phyloP scores from a whole-genome alignment of 805 yeast species.

The Candida corydali region DNA sequence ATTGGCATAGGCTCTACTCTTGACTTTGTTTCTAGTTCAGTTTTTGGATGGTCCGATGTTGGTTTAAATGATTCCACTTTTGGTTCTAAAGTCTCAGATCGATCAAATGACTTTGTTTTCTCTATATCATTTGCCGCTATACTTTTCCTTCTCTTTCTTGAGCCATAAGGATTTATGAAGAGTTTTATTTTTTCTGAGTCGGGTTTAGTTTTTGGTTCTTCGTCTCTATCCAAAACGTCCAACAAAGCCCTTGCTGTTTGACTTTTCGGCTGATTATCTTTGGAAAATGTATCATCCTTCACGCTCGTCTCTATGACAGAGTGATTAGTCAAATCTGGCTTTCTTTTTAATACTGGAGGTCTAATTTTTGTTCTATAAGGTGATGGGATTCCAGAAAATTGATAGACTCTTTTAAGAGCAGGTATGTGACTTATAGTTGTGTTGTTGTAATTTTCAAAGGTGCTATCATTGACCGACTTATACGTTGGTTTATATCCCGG shows the following conservation, averaged over 20 bases:
- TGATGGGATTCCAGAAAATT: conserved; percentile 42
- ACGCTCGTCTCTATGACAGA: too few relatives aligned
- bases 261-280: conserved; percentile 19
- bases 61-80: conserved; percentile 5
- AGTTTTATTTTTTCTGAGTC: conserved; percentile 2
- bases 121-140: conserved; percentile 35
- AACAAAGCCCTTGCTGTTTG: conserved; percentile 36
- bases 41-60: neutral
- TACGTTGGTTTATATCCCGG: conserved; percentile 38
- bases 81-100: conserved; percentile 20
- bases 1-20: too few relatives aligned
- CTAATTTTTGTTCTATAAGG: conserved; percentile 39
- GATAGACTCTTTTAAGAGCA: conserved; percentile 40
- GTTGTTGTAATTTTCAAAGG: conserved; percentile 11
- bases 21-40: too few relatives aligned
- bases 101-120: conserved; percentile 31
- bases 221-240: conserved; percentile 30
- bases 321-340: conserved; percentile 1
- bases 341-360: conserved; percentile 22
- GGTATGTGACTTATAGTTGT: conserved; percentile 16
- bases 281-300: conserved; percentile 5
- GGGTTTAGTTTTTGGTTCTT: conserved; percentile 18
- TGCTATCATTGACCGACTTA: conserved; percentile 25
- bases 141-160: conserved; percentile 7
- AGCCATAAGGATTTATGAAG: conserved; percentile 8